Conservation (phyloP, 2,329 filamentous ascomycete genomes). For the Colletotrichum filicis region DNA sequence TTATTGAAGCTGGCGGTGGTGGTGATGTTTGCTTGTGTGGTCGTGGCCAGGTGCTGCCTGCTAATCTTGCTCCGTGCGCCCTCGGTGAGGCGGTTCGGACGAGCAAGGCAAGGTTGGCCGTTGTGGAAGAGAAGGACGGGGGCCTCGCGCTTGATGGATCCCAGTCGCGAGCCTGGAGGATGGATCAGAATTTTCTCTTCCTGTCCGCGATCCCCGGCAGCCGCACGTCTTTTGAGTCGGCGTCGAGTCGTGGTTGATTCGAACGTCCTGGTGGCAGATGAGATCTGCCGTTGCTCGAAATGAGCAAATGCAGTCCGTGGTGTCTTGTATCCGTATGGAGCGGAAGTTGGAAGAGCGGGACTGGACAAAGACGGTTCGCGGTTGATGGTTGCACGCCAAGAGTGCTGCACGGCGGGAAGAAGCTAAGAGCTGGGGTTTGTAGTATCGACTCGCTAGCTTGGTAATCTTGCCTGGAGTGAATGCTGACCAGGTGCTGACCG, state of each 20-base stretch:
- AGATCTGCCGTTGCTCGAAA: constrained; percentile 12
- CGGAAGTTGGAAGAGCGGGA: background rate
- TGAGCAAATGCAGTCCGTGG: constrained; percentile 15
- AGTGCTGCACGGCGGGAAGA: constrained; percentile 20
- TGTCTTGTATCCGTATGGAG: background rate
- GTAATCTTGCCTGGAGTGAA: background rate
- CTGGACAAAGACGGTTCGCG: constrained; percentile 2
- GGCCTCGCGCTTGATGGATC: background rate
- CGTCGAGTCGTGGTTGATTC: constrained; percentile 2
- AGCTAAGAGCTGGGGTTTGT: constrained; percentile 2
- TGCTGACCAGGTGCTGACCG: background rate
- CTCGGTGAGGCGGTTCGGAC: constrained; percentile 21
- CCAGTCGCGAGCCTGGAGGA: background rate
- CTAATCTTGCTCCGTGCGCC: background rate
- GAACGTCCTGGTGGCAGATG: constrained; percentile 10
- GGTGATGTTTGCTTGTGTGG: background rate
- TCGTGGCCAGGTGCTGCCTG: constrained; percentile 25
- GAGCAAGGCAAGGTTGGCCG: background rate
- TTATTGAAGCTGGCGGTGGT: background rate
- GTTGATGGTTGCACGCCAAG: constrained; percentile 4
- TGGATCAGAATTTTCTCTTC: background rate
- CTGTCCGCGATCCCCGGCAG: background rate
- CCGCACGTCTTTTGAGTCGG: background rate
- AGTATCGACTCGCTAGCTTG: background rate
- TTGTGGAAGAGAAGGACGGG: background rate